These are phyloP conservation scores for Fusarium equiseti DNA, from an alignment of 2,329 filamentous ascomycete species.

Conservation along the genomic window DNA sequence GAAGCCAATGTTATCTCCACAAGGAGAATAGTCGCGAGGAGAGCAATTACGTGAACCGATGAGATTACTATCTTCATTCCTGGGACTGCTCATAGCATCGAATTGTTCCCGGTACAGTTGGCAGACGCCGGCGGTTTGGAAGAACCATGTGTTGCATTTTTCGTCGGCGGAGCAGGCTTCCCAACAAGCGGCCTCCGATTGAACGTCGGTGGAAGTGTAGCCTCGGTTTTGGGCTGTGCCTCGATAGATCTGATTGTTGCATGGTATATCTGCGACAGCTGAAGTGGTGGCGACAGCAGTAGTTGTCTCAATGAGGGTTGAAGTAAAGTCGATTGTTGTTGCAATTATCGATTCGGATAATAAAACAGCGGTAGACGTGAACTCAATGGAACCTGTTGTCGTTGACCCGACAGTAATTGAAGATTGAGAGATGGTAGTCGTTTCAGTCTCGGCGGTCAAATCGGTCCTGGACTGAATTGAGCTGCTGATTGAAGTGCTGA, in stretches of 20 bases:
- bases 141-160: neutral
- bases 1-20: neutral
- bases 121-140: neutral
- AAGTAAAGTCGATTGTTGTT: neutral
- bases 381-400: neutral
- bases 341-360: neutral
- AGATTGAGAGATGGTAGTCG: neutral
- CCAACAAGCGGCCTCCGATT: neutral
- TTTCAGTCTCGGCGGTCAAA: neutral
- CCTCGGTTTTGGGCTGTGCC: neutral
- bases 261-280: neutral
- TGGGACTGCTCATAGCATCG: neutral
- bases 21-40: neutral
- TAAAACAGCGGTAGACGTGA: neutral
- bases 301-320: neutral
- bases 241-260: neutral
- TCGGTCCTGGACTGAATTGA: neutral
- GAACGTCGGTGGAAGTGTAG: neutral
- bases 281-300: neutral
- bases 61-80: neutral
- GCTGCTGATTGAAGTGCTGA: neutral
- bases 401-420: neutral
- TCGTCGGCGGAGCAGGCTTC: neutral
- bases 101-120: neutral
- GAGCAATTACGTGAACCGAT: constrained; percentile 1